These are phyloP conservation scores for Aegilops bicornis DNA, from an alignment of 176 grass and related monocot species.

Conservation along the genomic window DNA sequence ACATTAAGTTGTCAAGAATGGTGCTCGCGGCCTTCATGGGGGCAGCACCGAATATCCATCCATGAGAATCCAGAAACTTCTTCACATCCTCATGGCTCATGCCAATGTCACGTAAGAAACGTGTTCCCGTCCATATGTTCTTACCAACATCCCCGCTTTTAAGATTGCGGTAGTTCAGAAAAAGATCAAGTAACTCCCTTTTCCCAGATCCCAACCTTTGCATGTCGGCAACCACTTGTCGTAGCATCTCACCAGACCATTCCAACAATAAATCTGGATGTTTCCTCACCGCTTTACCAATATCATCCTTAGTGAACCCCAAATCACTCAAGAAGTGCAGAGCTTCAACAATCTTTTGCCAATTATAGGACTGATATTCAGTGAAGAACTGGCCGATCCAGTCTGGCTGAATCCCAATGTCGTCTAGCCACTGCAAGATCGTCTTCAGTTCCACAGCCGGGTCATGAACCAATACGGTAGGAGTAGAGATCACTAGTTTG, in stretches of 20 bases:
- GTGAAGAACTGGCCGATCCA: conserved; percentile 46
- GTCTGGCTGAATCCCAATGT: conserved; percentile 32
- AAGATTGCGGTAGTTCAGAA: conserved; percentile 44
- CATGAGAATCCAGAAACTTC: conserved; percentile 44
- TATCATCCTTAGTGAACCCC: conserved; percentile 42
- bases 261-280: conserved; percentile 54
- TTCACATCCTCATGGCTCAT: conserved; percentile 38
- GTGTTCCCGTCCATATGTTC: conserved; percentile 29
- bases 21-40: conserved; percentile 36
- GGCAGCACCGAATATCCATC: conserved; percentile 25
- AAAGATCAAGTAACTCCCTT: conserved; percentile 40
- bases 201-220: conserved; percentile 46
- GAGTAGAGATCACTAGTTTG: conserved; percentile 45
- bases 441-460: conserved; percentile 28
- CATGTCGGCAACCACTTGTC: conserved; percentile 22
- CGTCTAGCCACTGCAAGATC: conserved; percentile 44
- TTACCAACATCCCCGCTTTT: background rate
- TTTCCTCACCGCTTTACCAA: conserved; percentile 36
- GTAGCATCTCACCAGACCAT: conserved; percentile 46
- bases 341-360: conserved; percentile 39
- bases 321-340: conserved; percentile 44
- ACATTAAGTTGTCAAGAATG: conserved; percentile 35
- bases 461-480: conserved; percentile 34
- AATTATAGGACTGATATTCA: conserved; percentile 40
- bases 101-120: conserved; percentile 30